Conservation (phyloP, 768 basidiomycete species). For the Calocybe cyanea region DNA sequence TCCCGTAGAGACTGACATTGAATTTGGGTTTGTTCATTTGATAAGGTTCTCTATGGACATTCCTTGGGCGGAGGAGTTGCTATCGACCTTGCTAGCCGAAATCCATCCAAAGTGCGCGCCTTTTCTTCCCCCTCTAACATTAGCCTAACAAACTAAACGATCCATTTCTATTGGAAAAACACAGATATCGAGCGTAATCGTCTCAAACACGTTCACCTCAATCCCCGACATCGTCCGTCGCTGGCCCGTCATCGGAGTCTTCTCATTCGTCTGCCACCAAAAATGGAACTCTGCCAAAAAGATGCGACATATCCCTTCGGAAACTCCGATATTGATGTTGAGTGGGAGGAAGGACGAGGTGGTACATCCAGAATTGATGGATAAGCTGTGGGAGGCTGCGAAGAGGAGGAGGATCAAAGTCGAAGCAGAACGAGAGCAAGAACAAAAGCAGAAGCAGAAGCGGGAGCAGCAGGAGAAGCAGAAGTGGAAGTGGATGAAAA, state of each 20-base stretch:
- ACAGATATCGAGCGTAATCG: constrained; percentile 65
- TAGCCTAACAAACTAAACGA: no score
- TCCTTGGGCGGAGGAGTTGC: constrained; percentile 88
- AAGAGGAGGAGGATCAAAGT: constrained; percentile 29
- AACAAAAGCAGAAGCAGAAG: no score
- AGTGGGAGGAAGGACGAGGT: constrained; percentile 61
- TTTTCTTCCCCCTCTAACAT: neutral
- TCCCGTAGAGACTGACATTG: no score
- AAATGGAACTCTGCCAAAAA: constrained; percentile 74
- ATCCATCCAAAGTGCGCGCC: constrained; percentile 50
- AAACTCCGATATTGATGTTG: constrained; percentile 69
- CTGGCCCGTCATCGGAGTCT: constrained; percentile 59
- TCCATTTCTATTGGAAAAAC: neutral
- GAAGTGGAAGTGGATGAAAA: constrained; percentile 17
- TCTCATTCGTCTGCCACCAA: constrained; percentile 73
- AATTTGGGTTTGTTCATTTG: no score
- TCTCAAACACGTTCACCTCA: constrained; percentile 89
- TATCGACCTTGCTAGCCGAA: constrained; percentile 74
- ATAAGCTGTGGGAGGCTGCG: constrained; percentile 50
- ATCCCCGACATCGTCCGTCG: constrained; percentile 68
- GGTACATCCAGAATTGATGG: constrained; percentile 63
- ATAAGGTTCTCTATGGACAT: constrained; percentile 72
- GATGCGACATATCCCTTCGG: constrained; percentile 49
- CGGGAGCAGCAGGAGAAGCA: constrained; percentile 7
- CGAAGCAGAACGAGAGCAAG: neutral